A percentile compares a stretch with the other conserved stretches of the same genome.
Conservation (phyloP, 2,329 filamentous ascomycete species). For the Lasiodiplodia gonubiensis region DNA sequence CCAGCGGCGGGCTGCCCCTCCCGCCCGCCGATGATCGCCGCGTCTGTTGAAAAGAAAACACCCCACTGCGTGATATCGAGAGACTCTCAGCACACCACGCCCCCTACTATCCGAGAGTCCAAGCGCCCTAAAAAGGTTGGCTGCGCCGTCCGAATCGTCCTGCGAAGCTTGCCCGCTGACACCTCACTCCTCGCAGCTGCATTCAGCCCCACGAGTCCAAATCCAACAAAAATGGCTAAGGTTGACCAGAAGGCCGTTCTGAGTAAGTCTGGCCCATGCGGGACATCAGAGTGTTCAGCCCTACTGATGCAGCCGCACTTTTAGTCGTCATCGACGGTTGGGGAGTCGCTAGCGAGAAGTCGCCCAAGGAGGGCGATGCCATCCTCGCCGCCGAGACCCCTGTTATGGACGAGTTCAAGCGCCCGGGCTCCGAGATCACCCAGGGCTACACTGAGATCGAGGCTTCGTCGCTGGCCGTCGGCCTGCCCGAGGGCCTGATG, state of each 20-base stretch:
- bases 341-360: slow-evolving; percentile 82
- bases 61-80: slow-evolving; percentile 27
- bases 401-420: slow-evolving; percentile 85
- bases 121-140: not conserved
- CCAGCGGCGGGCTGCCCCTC: slow-evolving; percentile 14
- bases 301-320: slow-evolving; percentile 40
- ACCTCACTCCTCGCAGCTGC: slow-evolving; percentile 13
- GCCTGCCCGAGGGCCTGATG: slow-evolving; percentile 96
- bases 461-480: slow-evolving; percentile 93
- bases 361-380: slow-evolving; percentile 88
- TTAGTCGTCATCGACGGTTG: slow-evolving; percentile 95
- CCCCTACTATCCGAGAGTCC: slow-evolving; percentile 1
- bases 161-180: slow-evolving; percentile 12
- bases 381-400: slow-evolving; percentile 93
- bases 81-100: slow-evolving; percentile 24
- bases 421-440: slow-evolving; percentile 69
- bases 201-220: slow-evolving; percentile 6
- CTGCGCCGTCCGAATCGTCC: not conserved
- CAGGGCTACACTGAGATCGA: slow-evolving; percentile 93
- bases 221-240: slow-evolving; percentile 62
- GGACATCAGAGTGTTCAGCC: slow-evolving; percentile 53
- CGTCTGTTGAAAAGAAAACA: slow-evolving; percentile 21
- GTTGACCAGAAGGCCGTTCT: slow-evolving; percentile 73
- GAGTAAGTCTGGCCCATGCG: slow-evolving; percentile 56
- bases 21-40: slow-evolving; percentile 1